phyloP scores from a whole-genome alignment of 371 early-diverging fungal species.

The Chytridiales sp. region DNA sequence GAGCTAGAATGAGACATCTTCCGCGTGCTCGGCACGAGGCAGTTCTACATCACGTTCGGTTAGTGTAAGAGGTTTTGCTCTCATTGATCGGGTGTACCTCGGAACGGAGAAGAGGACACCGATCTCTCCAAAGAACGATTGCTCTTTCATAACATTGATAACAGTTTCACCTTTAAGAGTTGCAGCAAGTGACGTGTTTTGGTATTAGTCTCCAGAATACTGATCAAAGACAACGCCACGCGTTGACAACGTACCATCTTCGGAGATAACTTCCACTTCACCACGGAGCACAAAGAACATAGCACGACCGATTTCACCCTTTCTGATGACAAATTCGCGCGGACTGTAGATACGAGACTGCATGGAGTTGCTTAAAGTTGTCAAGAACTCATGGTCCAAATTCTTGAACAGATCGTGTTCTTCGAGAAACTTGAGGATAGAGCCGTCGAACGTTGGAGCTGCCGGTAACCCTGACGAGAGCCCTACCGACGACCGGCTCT shows the following conservation, averaged over 20 bases:
- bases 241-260: slow-evolving; percentile 35
- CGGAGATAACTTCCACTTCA: slow-evolving; percentile 45
- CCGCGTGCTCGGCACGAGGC: slow-evolving; percentile 48
- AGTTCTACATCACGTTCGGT: slow-evolving; percentile 32
- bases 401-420: slow-evolving; percentile 49
- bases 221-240: no score
- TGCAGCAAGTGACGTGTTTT: not conserved
- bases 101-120: slow-evolving; percentile 50
- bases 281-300: slow-evolving; percentile 48
- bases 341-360: slow-evolving; percentile 44
- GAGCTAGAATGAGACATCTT: slow-evolving; percentile 41
- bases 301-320: slow-evolving; percentile 48
- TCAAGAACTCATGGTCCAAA: slow-evolving; percentile 40
- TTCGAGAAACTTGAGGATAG: slow-evolving; percentile 32
- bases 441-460: no score
- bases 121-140: slow-evolving; percentile 53
- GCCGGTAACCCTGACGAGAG: no score
- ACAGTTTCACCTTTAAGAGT: slow-evolving; percentile 42
- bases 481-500: no score
- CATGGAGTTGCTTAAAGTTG: slow-evolving; percentile 35
- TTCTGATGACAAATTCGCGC: slow-evolving; percentile 39
- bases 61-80: not conserved
- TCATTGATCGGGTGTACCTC: slow-evolving; percentile 23
- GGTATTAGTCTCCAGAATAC: no score
- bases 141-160: slow-evolving; percentile 49